phyloP scores from a whole-genome alignment of 2,329 filamentous ascomycete species.

The Harringtonia aguacate region DNA sequence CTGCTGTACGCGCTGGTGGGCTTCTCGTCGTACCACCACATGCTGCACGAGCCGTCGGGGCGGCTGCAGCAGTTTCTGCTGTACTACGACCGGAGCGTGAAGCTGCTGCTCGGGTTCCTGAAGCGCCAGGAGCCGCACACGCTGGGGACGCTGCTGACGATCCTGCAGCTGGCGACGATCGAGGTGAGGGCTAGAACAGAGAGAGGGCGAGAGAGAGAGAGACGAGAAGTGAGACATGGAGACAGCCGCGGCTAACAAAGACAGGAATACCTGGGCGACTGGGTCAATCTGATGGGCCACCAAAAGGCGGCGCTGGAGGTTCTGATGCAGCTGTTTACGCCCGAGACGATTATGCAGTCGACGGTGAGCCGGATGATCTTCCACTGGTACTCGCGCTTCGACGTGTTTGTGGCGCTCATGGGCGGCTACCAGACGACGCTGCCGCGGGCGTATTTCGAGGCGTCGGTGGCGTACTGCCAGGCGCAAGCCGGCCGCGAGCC shows the following conservation, averaged over 20 bases:
- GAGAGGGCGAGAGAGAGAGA: background rate
- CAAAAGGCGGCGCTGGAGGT: conserved; percentile 83
- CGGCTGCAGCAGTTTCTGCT: conserved; percentile 72
- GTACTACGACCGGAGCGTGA: conserved; percentile 86
- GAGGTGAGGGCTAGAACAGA: conserved; percentile 47
- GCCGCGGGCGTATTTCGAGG: conserved; percentile 66
- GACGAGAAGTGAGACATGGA: background rate
- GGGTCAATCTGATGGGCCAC: conserved; percentile 86
- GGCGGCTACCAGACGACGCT: conserved; percentile 67
- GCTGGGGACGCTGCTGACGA: conserved; percentile 69
- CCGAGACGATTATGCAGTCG: conserved; percentile 61
- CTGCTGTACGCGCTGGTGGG: conserved; percentile 78
- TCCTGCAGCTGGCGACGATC: conserved; percentile 84
- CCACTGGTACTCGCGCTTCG: conserved; percentile 85
- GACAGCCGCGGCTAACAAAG: background rate
- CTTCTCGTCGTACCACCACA: conserved; percentile 80
- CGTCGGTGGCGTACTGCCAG: conserved; percentile 51
- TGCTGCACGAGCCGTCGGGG: conserved; percentile 57
- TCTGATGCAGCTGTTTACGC: conserved; percentile 66
- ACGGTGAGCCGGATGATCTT: conserved; percentile 63
- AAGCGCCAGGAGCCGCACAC: conserved; percentile 60
- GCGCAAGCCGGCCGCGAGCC: conserved; percentile 49
- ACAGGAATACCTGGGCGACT: conserved; percentile 90
- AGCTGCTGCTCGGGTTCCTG: conserved; percentile 60
- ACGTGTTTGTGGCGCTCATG: conserved; percentile 74